phyloP scores from a whole-genome alignment of 2,329 filamentous ascomycete species.

The Hirsutella thompsonii region DNA sequence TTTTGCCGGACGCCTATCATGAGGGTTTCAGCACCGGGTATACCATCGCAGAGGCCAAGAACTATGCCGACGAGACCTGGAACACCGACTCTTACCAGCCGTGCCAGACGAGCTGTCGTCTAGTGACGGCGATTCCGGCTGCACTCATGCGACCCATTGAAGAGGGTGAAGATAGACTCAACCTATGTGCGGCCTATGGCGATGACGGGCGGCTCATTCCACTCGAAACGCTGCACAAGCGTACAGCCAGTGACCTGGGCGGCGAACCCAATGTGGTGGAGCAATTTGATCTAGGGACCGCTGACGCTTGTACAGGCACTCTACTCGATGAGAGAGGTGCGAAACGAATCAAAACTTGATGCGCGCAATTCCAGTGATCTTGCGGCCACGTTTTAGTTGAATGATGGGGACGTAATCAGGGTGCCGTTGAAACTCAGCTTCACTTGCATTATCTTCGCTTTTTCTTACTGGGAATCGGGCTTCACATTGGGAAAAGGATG shows the following conservation, averaged over 20 bases:
- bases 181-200: conserved; percentile 18
- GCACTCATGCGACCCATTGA: conserved; percentile 17
- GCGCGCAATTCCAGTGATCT: neutral
- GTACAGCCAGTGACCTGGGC: neutral
- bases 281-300: neutral
- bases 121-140: conserved; percentile 22
- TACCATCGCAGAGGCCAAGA: conserved; percentile 26
- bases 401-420: too few relatives aligned
- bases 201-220: conserved; percentile 4
- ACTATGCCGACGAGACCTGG: conserved; percentile 24
- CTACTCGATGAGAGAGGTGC: neutral
- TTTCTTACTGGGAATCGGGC: neutral
- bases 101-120: conserved; percentile 18
- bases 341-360: conserved; percentile 4
- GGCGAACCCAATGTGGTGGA: neutral
- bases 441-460: neutral
- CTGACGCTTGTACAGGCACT: neutral
- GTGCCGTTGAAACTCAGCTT: neutral
- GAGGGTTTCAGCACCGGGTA: conserved; percentile 28
- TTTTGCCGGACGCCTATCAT: conserved; percentile 25
- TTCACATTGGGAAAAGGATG: neutral
- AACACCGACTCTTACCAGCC: conserved; percentile 21
- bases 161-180: conserved; percentile 18
- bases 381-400: neutral
- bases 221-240: neutral